Evolutionary conservation across 176 grass and related monocot species (phyloP).

Genomic region (Leersia perrieri): DNA sequence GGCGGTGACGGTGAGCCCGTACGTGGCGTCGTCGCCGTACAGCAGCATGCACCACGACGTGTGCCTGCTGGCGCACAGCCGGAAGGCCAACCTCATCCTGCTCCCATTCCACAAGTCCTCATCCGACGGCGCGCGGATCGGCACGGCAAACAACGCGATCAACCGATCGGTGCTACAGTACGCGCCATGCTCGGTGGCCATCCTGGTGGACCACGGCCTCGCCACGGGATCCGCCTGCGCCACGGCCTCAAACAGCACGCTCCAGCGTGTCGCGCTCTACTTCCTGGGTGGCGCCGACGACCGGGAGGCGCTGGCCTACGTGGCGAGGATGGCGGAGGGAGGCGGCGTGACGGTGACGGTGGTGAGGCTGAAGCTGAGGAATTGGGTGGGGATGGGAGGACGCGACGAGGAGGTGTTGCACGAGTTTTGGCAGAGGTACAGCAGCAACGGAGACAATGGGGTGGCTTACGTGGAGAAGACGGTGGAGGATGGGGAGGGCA

Average conservation of each 20-base stretch:
- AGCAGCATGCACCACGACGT: constrained; percentile 72
- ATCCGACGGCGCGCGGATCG: constrained; percentile 40
- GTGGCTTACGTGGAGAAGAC: constrained; percentile 50
- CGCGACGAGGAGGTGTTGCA: constrained; percentile 38
- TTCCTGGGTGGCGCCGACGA: constrained; percentile 74
- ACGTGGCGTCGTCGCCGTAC: constrained; percentile 53
- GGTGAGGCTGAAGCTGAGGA: constrained; percentile 48
- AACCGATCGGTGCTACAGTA: constrained; percentile 57
- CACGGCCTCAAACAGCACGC: constrained; percentile 44
- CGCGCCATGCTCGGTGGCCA: constrained; percentile 80
- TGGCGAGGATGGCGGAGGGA: constrained; percentile 33
- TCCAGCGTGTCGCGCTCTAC: constrained; percentile 56
- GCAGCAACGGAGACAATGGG: neutral
- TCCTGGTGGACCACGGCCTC: constrained; percentile 68
- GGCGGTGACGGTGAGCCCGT: constrained; percentile 50
- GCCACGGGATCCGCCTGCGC: constrained; percentile 55
- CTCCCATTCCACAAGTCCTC: constrained; percentile 80
- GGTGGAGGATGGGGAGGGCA: constrained; percentile 51
- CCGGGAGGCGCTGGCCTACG: constrained; percentile 59
- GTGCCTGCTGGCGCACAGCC: constrained; percentile 63
- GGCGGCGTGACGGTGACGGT: constrained; percentile 38
- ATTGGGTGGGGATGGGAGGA: constrained; percentile 22
- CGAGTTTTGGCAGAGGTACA: constrained; percentile 37
- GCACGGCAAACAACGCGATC: constrained; percentile 47
- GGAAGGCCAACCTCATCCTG: constrained; percentile 65